phyloP scores from a whole-genome alignment of 2,329 filamentous ascomycete species.

The Ciborinia camelliae region DNA sequence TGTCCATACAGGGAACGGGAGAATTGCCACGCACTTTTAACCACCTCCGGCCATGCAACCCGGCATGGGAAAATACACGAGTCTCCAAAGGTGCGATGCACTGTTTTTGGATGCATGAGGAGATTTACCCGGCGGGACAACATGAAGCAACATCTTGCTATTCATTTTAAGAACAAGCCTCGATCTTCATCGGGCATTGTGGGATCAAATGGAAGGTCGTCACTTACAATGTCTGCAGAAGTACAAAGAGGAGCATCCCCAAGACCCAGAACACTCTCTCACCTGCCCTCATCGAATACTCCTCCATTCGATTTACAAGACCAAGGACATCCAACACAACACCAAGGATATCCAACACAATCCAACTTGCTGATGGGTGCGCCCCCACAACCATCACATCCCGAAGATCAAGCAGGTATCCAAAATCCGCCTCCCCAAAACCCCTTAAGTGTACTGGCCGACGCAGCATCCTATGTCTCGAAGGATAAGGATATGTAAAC shows the following conservation, averaged over 20 bases:
- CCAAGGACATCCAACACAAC: not conserved
- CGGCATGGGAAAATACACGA: slow-evolving; percentile 82
- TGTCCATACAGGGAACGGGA: slow-evolving; percentile 70
- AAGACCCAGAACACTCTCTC: not conserved
- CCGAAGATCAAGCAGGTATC: not conserved
- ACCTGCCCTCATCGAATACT: not conserved
- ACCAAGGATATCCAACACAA: not conserved
- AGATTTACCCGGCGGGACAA: slow-evolving; percentile 81
- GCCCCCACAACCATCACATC: not conserved
- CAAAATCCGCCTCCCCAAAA: not conserved
- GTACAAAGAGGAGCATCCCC: slow-evolving; percentile 12
- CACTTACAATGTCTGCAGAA: slow-evolving; percentile 1
- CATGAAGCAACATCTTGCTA: slow-evolving; percentile 82
- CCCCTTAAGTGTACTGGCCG: slow-evolving; percentile 8
- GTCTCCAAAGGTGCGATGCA: slow-evolving; percentile 69
- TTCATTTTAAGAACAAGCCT: slow-evolving; percentile 60
- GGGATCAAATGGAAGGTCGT: slow-evolving; percentile 1
- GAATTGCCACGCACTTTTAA: slow-evolving; percentile 75
- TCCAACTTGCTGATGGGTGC: not conserved
- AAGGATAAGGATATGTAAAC: no score
- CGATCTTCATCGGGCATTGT: slow-evolving; percentile 1
- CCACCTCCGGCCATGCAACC: slow-evolving; percentile 80
- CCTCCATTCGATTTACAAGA: slow-evolving; percentile 5
- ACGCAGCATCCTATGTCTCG: no score
- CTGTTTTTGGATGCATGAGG: slow-evolving; percentile 68